A percentile compares a stretch with the other conserved stretches of the same genome.
phyloP scores from a whole-genome alignment of 2,329 filamentous ascomycete species.

The Neofusicoccum sp. region DNA sequence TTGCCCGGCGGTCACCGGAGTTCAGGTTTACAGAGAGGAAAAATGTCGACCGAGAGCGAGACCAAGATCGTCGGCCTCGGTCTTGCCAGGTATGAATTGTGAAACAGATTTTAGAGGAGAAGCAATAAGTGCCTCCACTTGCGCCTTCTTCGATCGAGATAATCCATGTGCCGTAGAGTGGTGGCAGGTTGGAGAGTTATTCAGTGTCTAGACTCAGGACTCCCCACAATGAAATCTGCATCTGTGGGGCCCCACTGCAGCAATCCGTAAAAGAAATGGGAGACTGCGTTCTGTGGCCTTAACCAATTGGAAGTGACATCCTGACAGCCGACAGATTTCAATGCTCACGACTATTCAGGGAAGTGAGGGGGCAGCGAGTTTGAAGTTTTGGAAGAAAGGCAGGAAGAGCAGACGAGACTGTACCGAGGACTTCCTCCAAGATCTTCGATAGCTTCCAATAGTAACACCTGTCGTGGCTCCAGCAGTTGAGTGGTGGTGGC shows the following conservation, averaged over 20 bases:
- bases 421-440: background rate
- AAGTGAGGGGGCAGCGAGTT: background rate
- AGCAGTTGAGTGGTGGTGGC: background rate
- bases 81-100: background rate
- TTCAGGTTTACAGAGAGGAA: background rate
- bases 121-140: background rate
- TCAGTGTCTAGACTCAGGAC: background rate
- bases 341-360: background rate
- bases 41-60: background rate
- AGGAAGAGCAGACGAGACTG: background rate
- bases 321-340: too few relatives aligned
- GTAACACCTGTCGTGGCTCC: background rate
- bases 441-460: background rate
- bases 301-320: background rate
- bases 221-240: background rate
- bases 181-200: background rate
- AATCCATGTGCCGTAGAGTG: background rate
- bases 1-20: background rate
- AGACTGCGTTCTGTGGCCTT: background rate
- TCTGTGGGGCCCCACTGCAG: background rate
- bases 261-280: background rate
- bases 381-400: too few relatives aligned
- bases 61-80: background rate
- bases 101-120: background rate
- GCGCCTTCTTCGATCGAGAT: background rate